Base-by-base conservation (phyloP, 2,329 filamentous ascomycete species). In the Fusarium armeniacum region DNA sequence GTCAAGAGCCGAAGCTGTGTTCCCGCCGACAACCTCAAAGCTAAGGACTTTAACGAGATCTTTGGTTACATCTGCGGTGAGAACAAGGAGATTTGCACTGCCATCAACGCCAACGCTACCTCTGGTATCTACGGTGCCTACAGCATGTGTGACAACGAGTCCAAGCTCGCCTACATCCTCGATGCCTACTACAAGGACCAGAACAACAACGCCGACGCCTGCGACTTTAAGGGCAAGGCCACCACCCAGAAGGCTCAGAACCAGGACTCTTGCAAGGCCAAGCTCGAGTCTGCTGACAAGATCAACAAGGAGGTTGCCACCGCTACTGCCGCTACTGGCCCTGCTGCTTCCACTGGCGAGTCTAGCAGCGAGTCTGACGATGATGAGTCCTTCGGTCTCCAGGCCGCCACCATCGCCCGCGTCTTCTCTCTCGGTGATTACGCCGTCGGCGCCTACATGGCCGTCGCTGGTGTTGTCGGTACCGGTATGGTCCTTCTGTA, bases 21-120 rank as follows among this genome's bases (percentile, higher is more conserved):
- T 30, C 88, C 93, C 65, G 83, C 86, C 46, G 80, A 84, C 47
- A 80, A 81, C 73, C 82, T 93, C 26, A 82, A 86, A 69, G 78
- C 83, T 51, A 84, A 89, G 56, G 82, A 88, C 59, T 91, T 89
- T 75, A 87, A 86, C 51, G 82, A 86, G 18, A 86, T 96, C 72
- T 98, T 98, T 81, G 85, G 84, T 78, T 89, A 83, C 79, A 87
- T 95, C 80, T 96, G 93, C 81, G 90, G 89, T 58, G 76, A 81
- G 45, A 78, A 84, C 62, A 77, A 81, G 46, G 76, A 79, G 36
- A 84, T 86, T 71, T 96, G 93, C 81, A 81, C 79, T 26, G 92
- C 90, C 57, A 93, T 96, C 81, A 83, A 81, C 69, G 85, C 85
- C 71, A 91, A 94, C 80, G 86, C 86, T 53, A 87, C 86, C 63